phyloP scores from a whole-genome alignment of 257 asterid species.

The Leptodermis oblonga region DNA sequence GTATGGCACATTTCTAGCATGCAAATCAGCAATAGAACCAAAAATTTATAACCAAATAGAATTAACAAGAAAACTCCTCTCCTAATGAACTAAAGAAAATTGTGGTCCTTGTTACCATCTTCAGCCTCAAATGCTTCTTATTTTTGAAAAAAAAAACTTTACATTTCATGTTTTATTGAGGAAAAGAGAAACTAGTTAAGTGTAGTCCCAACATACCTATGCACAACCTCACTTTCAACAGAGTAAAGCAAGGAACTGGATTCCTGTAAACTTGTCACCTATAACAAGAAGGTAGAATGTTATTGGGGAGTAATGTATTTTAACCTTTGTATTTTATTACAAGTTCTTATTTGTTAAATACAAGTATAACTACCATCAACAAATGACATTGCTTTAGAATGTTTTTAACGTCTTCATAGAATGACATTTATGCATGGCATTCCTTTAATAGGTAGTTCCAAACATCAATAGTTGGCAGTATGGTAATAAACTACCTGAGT shows the following conservation, averaged over 20 bases:
- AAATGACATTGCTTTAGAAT: neutral
- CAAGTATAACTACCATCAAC: neutral
- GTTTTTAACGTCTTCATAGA: neutral
- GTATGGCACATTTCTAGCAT: neutral
- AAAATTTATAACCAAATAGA: neutral
- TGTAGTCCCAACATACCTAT: constrained; percentile 5
- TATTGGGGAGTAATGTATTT: neutral
- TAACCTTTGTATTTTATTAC: neutral
- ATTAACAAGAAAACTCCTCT: neutral
- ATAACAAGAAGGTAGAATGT: neutral
- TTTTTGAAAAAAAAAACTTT: neutral
- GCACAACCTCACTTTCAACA: constrained; percentile 14
- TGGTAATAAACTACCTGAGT: neutral
- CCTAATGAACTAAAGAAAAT: neutral
- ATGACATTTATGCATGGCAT: neutral
- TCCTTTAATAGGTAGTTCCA: neutral
- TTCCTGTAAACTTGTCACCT: constrained; percentile 8
- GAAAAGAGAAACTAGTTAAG: neutral
- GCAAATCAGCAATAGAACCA: neutral
- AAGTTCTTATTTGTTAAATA: neutral
- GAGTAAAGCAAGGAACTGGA: constrained; percentile 5
- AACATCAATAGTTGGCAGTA: neutral
- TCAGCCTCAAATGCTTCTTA: neutral
- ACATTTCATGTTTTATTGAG: neutral
- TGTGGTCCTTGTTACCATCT: neutral